Base-by-base conservation (phyloP, 306 rosid genomes). In the Senna tora region DNA sequence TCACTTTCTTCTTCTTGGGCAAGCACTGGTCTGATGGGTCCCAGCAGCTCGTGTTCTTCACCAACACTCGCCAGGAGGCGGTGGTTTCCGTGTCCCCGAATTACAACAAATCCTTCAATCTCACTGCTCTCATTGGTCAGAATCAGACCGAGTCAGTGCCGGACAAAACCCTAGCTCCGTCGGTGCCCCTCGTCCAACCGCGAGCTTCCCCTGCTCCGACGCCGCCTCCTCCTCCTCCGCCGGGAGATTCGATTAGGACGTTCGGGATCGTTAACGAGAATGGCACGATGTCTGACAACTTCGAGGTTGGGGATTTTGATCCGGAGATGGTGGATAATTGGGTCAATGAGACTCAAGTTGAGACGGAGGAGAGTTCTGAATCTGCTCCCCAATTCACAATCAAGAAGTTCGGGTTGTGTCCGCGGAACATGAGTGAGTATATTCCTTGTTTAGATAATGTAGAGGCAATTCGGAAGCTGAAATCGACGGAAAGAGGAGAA, bases 371-470 rank as follows among this genome's bases (percentile, higher is more conserved):
- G 16, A 75, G 72, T 42, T 71, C 39, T 11, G 36, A 0, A 13
- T 17, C 52, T 63, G 68, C 75, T 70, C 17, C 51, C 4, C 49
- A 41, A 75, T 66, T 86, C 12, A 71, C 15, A 30, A 77, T 87
- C 21, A 80, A 81, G 75, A 91, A 71, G 71, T 94, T 94, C 34
- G 66, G 75, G 65, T 69, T 86, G 47, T 94, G 98, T 74, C 75
- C 86, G 6, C 58, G 53, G 14, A 69, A 22, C 42, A 82, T 81
- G 96, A 82, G 89, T 16, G 98, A 94, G 87, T 91, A 83, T 63
- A 89, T 94, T 69, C 98, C 97, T 32, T 94, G 97, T 83, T 84
- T 94, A 88, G 98, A 94, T 77, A 91, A 94, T 67, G 76, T 6
- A 5, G 84, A 76, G 12, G 97, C 91, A 43, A 85, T 89, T 79